Evolutionary conservation across 768 basidiomycete species (phyloP), one percentile per base, ranked within the genome.

Genomic region (Mrakia gelida): DNA sequence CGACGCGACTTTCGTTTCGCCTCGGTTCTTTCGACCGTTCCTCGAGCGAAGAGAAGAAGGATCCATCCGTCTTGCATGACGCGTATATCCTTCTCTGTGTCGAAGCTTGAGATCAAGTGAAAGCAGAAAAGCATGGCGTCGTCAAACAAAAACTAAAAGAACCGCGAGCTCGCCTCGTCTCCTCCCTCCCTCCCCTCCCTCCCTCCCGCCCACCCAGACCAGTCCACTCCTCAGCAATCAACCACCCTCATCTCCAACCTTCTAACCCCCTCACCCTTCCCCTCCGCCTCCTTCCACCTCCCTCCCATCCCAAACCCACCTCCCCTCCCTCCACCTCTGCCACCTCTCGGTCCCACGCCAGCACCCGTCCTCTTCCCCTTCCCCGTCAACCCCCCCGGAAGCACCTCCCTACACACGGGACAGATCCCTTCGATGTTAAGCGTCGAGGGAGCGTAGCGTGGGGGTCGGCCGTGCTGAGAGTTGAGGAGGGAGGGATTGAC

Each of bases 221-320:
- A 30, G 13, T 59, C 7, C 16, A 61, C 18, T 30, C 1, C 59
- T 65, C 26, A 70, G 23, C 67, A 70, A 41, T 70, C 38, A 9
- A 70, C 67, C 34, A 70, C 34, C 26, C 67, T 70, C 67, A 70
- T 70, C 41, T 70, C 67, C 21, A 49, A 1, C 52, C 45, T 71
- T 26, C 75, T 78, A 54, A 61, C 32, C 59, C 73, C 49, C 15
- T 61, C 43, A 41, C 18, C 71, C 30, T 61, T 34, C n/a, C 67
- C 67, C 26, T 70, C 67, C 34, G 18, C 18, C 13, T 70, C 38
- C 67, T 70, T 70, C 34, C 34, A 56, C 8, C 68, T 45, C 23
- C 41, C 70, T 41, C 28, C 71, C 13, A 73, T 54, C 49, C 71
- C 49, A n/a, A 73, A 52, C 15, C 71, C 71, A 26, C 71, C 71